A percentile compares a stretch with the other conserved stretches of the same genome.
phyloP scores from a whole-genome alignment of 2,329 filamentous ascomycete species.

The Triangularia setosa region DNA sequence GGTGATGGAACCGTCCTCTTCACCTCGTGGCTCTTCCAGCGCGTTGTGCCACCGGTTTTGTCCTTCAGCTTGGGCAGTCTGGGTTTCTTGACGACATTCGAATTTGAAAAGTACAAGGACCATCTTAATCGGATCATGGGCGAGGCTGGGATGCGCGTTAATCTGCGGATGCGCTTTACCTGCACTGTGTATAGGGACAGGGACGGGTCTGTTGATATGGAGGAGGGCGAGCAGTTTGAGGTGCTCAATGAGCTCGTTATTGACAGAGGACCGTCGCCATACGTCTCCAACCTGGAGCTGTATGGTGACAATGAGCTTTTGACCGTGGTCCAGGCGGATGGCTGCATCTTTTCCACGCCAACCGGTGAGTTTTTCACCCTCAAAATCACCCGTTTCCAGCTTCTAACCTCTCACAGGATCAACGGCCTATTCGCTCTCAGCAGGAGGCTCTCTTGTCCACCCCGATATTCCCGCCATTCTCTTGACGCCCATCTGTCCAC shows the following conservation, averaged over 20 bases:
- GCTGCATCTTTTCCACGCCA: conserved; percentile 95
- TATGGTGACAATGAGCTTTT: conserved; percentile 94
- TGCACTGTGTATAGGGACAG: conserved; percentile 88
- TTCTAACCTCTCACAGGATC: conserved; percentile 49
- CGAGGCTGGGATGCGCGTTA: conserved; percentile 92
- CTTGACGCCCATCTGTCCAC: conserved; percentile 94
- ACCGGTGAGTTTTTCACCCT: conserved; percentile 53
- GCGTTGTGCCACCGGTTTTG: conserved; percentile 78
- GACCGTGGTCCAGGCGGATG: conserved; percentile 93
- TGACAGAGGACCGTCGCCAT: conserved; percentile 91
- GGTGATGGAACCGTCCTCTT: conserved; percentile 85
- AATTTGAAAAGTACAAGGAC: conserved; percentile 82
- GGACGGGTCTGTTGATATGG: conserved; percentile 56
- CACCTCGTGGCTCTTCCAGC: conserved; percentile 89
- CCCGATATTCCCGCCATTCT: conserved; percentile 96
- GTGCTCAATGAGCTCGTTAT: conserved; percentile 98
- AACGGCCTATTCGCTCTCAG: conserved; percentile 93
- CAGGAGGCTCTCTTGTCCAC: conserved; percentile 91
- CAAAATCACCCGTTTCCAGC: background rate
- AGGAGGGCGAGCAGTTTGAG: conserved; percentile 94
- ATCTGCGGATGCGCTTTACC: conserved; percentile 97
- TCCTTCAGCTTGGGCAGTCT: conserved; percentile 81
- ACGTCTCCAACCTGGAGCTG: conserved; percentile 93
- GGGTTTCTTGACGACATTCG: conserved; percentile 84
- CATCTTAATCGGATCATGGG: conserved; percentile 90